Evolutionary conservation across 73 alveolate genomes (phyloP).

Genomic region (Paramecium bursaria): DNA sequence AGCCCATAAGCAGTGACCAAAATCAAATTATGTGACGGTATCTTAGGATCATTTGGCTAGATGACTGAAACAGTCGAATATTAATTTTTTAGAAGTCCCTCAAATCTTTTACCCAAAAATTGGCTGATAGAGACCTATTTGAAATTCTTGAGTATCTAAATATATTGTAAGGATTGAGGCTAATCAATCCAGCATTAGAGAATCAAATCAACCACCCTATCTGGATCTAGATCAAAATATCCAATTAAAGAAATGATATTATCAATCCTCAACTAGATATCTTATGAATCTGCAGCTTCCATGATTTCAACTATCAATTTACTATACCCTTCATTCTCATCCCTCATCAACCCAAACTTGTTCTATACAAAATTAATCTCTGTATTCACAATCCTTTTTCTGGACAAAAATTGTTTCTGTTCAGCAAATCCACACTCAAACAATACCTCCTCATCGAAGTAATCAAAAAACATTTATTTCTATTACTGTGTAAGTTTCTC

Average conservation of each 20-base stretch:
- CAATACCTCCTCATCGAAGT: constrained; percentile 72
- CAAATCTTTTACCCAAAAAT: constrained; percentile 75
- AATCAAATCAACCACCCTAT: constrained; percentile 90
- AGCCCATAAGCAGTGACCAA: constrained; percentile 17
- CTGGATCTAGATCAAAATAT: constrained; percentile 90
- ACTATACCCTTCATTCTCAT: constrained; percentile 94
- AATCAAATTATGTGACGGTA: constrained; percentile 10
- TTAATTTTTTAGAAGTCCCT: constrained; percentile 67
- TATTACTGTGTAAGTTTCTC: constrained; percentile 36
- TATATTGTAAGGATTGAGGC: constrained; percentile 76
- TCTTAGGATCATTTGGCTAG: constrained; percentile 6
- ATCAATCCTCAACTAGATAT: constrained; percentile 66
- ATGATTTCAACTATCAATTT: constrained; percentile 82
- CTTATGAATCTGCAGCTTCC: constrained; percentile 67
- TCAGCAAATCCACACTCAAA: constrained; percentile 74
- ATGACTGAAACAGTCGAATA: constrained; percentile 47
- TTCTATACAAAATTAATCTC: constrained; percentile 76
- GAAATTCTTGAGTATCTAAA: constrained; percentile 77
- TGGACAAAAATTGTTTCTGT: constrained; percentile 44
- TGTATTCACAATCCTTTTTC: constrained; percentile 69
- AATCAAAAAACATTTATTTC: constrained; percentile 16
- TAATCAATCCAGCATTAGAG: constrained; percentile 79
- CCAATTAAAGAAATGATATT: constrained; percentile 85
- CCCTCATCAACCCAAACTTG: constrained; percentile 88
- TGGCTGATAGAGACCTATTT: constrained; percentile 73